Conservation (phyloP, 2,329 filamentous ascomycete genomes). For the Penicillium sp. region DNA sequence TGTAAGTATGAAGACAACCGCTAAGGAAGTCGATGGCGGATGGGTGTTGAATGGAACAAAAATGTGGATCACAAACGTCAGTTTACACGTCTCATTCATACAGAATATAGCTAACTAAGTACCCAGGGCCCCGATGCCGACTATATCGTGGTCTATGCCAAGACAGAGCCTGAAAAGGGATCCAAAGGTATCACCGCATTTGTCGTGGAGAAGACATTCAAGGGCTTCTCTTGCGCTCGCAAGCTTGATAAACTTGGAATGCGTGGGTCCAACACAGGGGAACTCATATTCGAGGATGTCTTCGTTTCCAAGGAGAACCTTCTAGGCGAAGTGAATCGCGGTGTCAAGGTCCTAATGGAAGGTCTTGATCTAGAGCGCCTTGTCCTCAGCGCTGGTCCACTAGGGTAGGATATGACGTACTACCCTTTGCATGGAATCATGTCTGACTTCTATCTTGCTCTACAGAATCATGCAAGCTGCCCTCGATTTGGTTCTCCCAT, state of each 20-base stretch:
- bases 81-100: slow-evolving; percentile 18
- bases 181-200: slow-evolving; percentile 96
- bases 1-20: slow-evolving; percentile 90
- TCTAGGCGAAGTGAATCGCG: slow-evolving; percentile 77
- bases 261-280: slow-evolving; percentile 95
- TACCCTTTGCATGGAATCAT: not conserved
- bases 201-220: slow-evolving; percentile 71
- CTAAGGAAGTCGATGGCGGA: slow-evolving; percentile 79
- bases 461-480: slow-evolving; percentile 82
- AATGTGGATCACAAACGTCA: slow-evolving; percentile 98
- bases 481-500: slow-evolving; percentile 84
- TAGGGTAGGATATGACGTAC: slow-evolving; percentile 60
- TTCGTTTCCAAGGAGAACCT: slow-evolving; percentile 85
- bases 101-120: not conserved
- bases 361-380: slow-evolving; percentile 92
- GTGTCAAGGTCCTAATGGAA: slow-evolving; percentile 92
- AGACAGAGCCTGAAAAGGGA: slow-evolving; percentile 78
- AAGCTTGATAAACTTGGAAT: slow-evolving; percentile 99
- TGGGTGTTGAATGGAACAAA: slow-evolving; percentile 88
- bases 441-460: slow-evolving; percentile 19
- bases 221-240: slow-evolving; percentile 82
- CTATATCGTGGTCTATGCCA: slow-evolving; percentile 93
- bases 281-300: slow-evolving; percentile 87
- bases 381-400: slow-evolving; percentile 85
- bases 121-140: slow-evolving; percentile 80